These are phyloP conservation scores for Dothideomycetes sp. DNA, from an alignment of 2,329 filamentous ascomycete genomes.

Conservation along the genomic window DNA sequence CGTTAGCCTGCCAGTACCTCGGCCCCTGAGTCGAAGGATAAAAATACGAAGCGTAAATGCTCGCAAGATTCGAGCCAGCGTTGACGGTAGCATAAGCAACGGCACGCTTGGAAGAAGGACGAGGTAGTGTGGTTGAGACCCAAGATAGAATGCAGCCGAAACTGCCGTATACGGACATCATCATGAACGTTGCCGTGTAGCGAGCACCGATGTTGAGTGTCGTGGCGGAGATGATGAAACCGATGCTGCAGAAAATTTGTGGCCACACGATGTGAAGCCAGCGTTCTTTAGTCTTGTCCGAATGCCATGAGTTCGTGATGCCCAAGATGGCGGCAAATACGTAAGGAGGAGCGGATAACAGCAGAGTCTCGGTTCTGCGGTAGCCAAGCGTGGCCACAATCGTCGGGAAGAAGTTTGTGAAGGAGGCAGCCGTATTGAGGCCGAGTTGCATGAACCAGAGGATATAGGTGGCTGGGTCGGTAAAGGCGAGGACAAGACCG, in stretches of 20 bases:
- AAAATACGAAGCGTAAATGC: conserved; percentile 22
- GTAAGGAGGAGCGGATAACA: conserved; percentile 49
- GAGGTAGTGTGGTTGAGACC: conserved; percentile 26
- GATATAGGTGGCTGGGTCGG: conserved; percentile 43
- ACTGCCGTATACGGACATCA: conserved; percentile 33
- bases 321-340: conserved; percentile 47
- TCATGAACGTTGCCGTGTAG: conserved; percentile 56
- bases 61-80: conserved; percentile 27
- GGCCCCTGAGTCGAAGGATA: not conserved
- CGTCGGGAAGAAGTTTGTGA: conserved; percentile 58
- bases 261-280: conserved; percentile 47
- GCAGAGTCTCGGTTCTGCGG: conserved; percentile 44
- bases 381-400: conserved; percentile 55
- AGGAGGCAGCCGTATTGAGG: conserved; percentile 45
- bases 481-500: conserved; percentile 41
- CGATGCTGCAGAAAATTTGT: conserved; percentile 43
- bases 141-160: conserved; percentile 17
- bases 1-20: conserved; percentile 1
- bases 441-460: conserved; percentile 48
- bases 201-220: conserved; percentile 43
- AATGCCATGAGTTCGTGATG: conserved; percentile 46
- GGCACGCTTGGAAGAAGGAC: conserved; percentile 27
- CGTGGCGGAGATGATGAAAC: conserved; percentile 47
- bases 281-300: conserved; percentile 45
- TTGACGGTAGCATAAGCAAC: conserved; percentile 27